These are phyloP conservation scores for Cruciata laevipes DNA, from an alignment of 257 asterid species.

Conservation along the genomic window DNA sequence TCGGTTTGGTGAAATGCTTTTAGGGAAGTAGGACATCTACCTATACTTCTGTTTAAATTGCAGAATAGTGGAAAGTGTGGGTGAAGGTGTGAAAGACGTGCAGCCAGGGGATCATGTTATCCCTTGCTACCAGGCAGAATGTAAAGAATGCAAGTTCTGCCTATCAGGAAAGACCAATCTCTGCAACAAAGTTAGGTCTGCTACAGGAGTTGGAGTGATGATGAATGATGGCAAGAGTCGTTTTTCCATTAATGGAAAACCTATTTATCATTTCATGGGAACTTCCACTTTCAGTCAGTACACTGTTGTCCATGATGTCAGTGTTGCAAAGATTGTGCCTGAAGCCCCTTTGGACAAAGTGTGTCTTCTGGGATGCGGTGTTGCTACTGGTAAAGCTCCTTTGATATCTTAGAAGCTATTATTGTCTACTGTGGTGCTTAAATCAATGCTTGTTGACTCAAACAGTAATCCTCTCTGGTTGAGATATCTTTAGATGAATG, in stretches of 20 bases:
- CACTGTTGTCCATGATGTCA: slow-evolving; percentile 90
- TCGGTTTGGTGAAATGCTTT: neutral
- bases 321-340: slow-evolving; percentile 89
- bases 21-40: neutral
- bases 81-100: slow-evolving; percentile 91
- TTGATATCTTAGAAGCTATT: neutral
- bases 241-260: slow-evolving; percentile 75
- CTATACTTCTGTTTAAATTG: slow-evolving; percentile 9
- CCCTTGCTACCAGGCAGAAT: slow-evolving; percentile 99
- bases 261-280: slow-evolving; percentile 96
- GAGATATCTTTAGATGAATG: neutral
- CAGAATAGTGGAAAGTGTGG: slow-evolving; percentile 87
- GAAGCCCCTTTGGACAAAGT: slow-evolving; percentile 89
- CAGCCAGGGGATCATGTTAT: slow-evolving; percentile 94
- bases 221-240: slow-evolving; percentile 82
- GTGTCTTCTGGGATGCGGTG: slow-evolving; percentile 92
- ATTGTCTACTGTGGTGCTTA: neutral
- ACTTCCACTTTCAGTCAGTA: slow-evolving; percentile 97
- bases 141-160: slow-evolving; percentile 93
- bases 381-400: slow-evolving; percentile 71
- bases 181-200: slow-evolving; percentile 87
- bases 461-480: neutral
- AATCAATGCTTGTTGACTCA: neutral
- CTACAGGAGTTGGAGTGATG: slow-evolving; percentile 99
- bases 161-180: slow-evolving; percentile 94